phyloP scores from a whole-genome alignment of 2,329 filamentous ascomycete genomes.

The Biscogniauxia sp. region DNA sequence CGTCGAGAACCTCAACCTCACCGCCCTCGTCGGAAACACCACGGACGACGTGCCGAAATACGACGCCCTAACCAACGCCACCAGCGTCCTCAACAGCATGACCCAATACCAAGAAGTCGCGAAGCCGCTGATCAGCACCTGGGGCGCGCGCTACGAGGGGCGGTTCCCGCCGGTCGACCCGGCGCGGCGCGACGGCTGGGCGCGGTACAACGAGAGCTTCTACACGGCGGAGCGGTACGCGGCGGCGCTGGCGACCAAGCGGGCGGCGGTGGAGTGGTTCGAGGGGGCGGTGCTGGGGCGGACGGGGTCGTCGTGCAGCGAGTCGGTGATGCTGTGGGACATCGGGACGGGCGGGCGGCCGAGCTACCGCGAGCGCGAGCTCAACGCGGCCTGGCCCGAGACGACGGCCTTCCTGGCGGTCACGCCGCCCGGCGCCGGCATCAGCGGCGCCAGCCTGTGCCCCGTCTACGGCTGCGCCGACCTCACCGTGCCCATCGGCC shows the following conservation, averaged over 20 bases:
- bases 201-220: slow-evolving; percentile 25
- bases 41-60: slow-evolving; percentile 29
- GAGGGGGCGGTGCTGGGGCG: slow-evolving; percentile 35
- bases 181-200: slow-evolving; percentile 32
- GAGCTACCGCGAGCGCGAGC: slow-evolving; percentile 36
- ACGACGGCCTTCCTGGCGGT: slow-evolving; percentile 34
- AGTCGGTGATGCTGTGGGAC: slow-evolving; percentile 40
- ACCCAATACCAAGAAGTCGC: slow-evolving; percentile 34
- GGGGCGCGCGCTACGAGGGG: slow-evolving; percentile 34
- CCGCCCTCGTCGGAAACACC: slow-evolving; percentile 30
- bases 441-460: slow-evolving; percentile 34
- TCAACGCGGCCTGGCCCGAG: slow-evolving; percentile 31
- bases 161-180: slow-evolving; percentile 39
- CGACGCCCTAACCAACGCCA: slow-evolving; percentile 26
- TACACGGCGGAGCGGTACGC: slow-evolving; percentile 23
- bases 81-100: slow-evolving; percentile 31
- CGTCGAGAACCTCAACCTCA: slow-evolving; percentile 37
- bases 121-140: slow-evolving; percentile 32
- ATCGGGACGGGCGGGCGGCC: slow-evolving; percentile 41
- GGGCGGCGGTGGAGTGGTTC: slow-evolving; percentile 36
- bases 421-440: slow-evolving; percentile 28
- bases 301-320: slow-evolving; percentile 38
- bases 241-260: slow-evolving; percentile 29
- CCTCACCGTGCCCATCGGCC: slow-evolving; percentile 42
- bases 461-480: slow-evolving; percentile 39